These are phyloP conservation scores for Penicillium desertorum DNA, from an alignment of 495 filamentous ascomycete species.

Conservation along the genomic window DNA sequence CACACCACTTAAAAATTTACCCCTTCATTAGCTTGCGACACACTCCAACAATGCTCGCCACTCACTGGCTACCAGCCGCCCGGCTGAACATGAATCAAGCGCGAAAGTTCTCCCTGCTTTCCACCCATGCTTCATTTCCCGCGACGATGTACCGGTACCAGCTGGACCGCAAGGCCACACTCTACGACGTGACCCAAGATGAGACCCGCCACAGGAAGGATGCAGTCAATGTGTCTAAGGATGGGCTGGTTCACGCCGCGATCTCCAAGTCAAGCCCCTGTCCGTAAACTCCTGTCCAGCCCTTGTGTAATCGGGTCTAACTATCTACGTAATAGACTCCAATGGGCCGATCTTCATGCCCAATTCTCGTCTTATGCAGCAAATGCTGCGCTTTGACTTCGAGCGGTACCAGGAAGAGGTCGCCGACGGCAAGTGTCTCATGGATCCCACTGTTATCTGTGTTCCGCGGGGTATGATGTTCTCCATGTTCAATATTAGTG, in stretches of 20 bases:
- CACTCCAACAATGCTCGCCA: background rate
- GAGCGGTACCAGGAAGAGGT: slow-evolving; percentile 8
- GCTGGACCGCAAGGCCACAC: slow-evolving; percentile 7
- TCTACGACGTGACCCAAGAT: slow-evolving; percentile 7
- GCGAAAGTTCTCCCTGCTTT: slow-evolving; percentile 8
- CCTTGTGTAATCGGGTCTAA: background rate
- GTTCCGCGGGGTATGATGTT: slow-evolving; percentile 5
- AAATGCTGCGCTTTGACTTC: slow-evolving; percentile 12
- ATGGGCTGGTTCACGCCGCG: slow-evolving; percentile 7
- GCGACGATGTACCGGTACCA: slow-evolving; percentile 13
- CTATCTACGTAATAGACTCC: slow-evolving; percentile 8
- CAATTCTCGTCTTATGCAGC: slow-evolving; percentile 13
- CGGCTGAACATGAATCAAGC: slow-evolving; percentile 6
- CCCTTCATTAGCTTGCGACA: background rate
- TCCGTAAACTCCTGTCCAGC: background rate
- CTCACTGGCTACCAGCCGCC: slow-evolving; percentile 6
- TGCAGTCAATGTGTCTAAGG: slow-evolving; percentile 6
- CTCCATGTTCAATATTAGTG: background rate
- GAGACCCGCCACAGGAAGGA: slow-evolving; percentile 12
- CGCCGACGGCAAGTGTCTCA: background rate
- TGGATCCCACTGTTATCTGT: slow-evolving; percentile 9
- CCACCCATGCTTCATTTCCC: slow-evolving; percentile 7
- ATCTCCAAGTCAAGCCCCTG: slow-evolving; percentile 12
- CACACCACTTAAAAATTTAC: background rate
- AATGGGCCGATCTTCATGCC: slow-evolving; percentile 13